Conservation (phyloP, 352 stramenopile genomes). For the Phytopythium aichiense region DNA sequence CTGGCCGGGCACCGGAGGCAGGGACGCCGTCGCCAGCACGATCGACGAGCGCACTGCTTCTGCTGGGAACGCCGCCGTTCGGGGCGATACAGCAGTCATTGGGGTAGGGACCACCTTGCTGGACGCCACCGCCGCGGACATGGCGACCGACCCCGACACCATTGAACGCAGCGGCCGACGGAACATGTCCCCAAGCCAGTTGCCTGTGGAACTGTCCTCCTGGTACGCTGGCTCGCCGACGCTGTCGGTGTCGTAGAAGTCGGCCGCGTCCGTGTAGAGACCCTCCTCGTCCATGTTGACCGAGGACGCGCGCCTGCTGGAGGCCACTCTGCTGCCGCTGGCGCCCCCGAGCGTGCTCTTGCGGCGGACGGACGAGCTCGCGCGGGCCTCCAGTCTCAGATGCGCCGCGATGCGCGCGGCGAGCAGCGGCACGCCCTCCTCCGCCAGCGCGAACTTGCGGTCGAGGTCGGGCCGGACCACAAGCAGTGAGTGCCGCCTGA, state of each 20-base stretch:
- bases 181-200: neutral
- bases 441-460: conserved; percentile 18
- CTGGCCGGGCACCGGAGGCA: neutral
- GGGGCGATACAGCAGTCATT: too few species aligned
- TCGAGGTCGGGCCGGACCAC: conserved; percentile 16
- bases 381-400: neutral
- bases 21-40: neutral
- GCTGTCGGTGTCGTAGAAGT: neutral
- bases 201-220: neutral
- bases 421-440: conserved; percentile 20
- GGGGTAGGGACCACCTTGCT: conserved; percentile 16
- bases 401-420: conserved; percentile 16
- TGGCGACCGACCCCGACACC: neutral
- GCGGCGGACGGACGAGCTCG: neutral
- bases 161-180: neutral
- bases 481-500: conserved; percentile 32
- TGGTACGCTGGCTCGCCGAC: neutral
- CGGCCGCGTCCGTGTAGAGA: neutral
- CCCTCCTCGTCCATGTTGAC: neutral
- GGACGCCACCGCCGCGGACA: neutral
- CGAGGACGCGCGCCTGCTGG: neutral
- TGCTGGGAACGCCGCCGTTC: neutral
- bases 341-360: neutral
- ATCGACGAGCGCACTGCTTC: neutral
- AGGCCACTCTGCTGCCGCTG: neutral